Percentiles rank a stretch among this genome's conserved stretches.
Evolutionary conservation across 768 basidiomycete species (phyloP).

Genomic region (Boletus vermiculosoides): DNA sequence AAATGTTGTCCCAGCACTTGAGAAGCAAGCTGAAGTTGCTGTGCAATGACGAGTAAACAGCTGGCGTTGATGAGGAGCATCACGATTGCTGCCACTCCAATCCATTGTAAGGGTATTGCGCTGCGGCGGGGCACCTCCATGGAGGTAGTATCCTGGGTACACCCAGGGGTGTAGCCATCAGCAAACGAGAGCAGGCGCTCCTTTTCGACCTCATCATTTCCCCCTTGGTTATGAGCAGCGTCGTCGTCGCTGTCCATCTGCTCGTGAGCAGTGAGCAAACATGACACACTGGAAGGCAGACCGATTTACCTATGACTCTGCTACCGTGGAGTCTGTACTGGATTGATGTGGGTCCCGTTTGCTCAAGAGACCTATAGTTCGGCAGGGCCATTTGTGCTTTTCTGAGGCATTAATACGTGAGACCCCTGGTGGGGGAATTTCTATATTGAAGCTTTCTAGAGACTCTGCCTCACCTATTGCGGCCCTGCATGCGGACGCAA

Average conservation of each 20-base stretch:
- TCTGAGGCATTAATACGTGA: conserved; percentile 2
- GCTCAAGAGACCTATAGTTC: neutral
- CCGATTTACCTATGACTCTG: conserved; percentile 3
- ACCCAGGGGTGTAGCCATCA: neutral
- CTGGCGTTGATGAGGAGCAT: conserved; percentile 24
- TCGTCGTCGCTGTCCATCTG: conserved; percentile 21
- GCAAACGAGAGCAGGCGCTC: conserved; percentile 13
- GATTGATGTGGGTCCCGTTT: neutral
- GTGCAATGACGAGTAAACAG: conserved; percentile 20
- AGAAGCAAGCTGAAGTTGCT: conserved; percentile 18
- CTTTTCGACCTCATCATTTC: conserved; percentile 17
- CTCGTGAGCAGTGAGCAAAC: neutral
- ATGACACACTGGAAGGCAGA: neutral
- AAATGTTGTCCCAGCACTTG: conserved; percentile 17
- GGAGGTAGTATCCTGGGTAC: neutral
- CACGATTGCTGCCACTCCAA: conserved; percentile 18
- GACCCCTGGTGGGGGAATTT: neutral
- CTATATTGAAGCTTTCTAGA: neutral
- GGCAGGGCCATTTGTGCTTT: neutral
- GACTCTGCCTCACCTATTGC: neutral
- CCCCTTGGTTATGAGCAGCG: conserved; percentile 5
- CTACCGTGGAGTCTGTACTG: neutral
- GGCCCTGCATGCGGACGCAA: neutral
- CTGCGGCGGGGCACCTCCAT: conserved; percentile 3
- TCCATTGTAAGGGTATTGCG: conserved; percentile 4